These are phyloP conservation scores for Ochromonas danica DNA, from an alignment of 108 stramenopile genomes.

Conservation along the genomic window DNA sequence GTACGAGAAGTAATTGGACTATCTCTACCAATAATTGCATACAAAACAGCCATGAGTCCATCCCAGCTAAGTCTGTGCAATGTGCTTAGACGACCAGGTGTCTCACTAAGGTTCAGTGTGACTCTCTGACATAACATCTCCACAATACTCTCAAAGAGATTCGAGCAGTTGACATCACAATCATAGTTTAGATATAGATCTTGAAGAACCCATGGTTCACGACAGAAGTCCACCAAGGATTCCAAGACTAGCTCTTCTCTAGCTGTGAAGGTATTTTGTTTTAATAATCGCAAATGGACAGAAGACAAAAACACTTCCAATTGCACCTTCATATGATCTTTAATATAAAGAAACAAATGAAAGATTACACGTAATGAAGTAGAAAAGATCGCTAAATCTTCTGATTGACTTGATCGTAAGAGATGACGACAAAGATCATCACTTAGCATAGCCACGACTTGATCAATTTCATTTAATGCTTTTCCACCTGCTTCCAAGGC, in stretches of 20 bases:
- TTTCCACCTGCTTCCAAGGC: conserved; percentile 74
- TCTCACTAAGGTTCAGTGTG: too few relatives aligned
- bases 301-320: conserved; percentile 91
- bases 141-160: conserved; percentile 80
- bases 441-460: conserved; percentile 34
- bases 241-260: conserved; percentile 89
- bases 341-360: conserved; percentile 89
- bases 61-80: too few relatives aligned
- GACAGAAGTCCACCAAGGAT: conserved; percentile 81
- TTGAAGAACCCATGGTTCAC: conserved; percentile 84
- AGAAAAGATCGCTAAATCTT: conserved; percentile 74
- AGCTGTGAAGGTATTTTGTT: conserved; percentile 60
- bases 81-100: too few relatives aligned
- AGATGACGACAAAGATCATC: conserved; percentile 84
- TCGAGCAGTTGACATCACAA: conserved; percentile 90
- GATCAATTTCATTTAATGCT: conserved; percentile 35
- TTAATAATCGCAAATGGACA: conserved; percentile 73
- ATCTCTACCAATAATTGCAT: too few relatives aligned
- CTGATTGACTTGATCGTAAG: conserved; percentile 71
- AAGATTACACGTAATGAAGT: conserved; percentile 88
- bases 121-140: conserved; percentile 66
- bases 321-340: conserved; percentile 88
- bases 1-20: too few relatives aligned
- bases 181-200: conserved; percentile 96
- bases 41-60: too few relatives aligned